A percentile compares a stretch with the other conserved stretches of the same genome.
Conservation (phyloP, 2,329 filamentous ascomycete genomes). For the Periconia macrospinosa region DNA sequence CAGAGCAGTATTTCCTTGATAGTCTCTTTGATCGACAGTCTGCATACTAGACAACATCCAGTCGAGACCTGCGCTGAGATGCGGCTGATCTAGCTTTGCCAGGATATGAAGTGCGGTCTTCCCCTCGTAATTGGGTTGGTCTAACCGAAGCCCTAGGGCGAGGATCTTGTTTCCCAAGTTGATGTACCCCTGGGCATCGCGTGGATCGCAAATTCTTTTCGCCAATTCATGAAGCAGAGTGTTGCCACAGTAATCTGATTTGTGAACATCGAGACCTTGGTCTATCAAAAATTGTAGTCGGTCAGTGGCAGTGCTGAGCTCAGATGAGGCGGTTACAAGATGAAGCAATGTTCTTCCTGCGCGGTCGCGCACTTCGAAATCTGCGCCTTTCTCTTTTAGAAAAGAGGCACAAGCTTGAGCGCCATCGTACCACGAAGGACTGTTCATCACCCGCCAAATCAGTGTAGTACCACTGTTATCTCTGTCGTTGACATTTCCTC, state of each 20-base stretch:
- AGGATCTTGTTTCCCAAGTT: constrained; percentile 5
- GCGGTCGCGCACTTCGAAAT: constrained; percentile 4
- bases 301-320: not conserved
- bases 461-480: constrained; percentile 7
- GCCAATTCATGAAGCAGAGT: constrained; percentile 12
- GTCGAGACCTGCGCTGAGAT: constrained; percentile 2
- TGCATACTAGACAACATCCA: constrained; percentile 1
- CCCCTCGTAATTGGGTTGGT: constrained; percentile 20
- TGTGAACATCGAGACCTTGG: constrained; percentile 15
- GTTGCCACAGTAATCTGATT: constrained; percentile 7
- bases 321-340: not conserved
- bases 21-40: constrained; percentile 7
- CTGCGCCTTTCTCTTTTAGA: constrained; percentile 5
- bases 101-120: constrained; percentile 22
- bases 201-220: not conserved
- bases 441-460: not conserved
- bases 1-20: constrained; percentile 14
- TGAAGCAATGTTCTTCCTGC: constrained; percentile 9
- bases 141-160: constrained; percentile 1
- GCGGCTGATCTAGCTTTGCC: not conserved
- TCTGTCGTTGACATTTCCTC: constrained; percentile 26
- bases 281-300: constrained; percentile 14
- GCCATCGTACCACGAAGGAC: not conserved
- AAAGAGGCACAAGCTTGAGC: not conserved
- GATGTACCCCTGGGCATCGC: not conserved